These are phyloP conservation scores for Talaromyces atroroseus DNA, from an alignment of 2,329 filamentous ascomycete genomes.

Conservation along the genomic window DNA sequence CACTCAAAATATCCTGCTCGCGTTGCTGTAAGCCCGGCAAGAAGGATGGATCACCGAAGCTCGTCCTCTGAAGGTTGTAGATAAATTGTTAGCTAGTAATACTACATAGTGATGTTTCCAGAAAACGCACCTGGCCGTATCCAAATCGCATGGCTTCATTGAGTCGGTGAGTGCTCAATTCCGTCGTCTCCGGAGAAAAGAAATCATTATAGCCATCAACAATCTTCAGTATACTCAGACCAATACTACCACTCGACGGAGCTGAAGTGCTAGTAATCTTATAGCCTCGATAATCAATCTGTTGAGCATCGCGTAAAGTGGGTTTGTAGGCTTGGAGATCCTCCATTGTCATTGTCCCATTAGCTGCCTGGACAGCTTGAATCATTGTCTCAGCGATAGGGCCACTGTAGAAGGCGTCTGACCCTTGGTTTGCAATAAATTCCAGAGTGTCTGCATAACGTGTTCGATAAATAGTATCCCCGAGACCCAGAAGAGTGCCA, in stretches of 20 bases:
- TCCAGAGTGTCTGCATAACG: constrained; percentile 77
- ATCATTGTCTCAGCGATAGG: constrained; percentile 70
- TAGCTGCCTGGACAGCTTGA: constrained; percentile 57
- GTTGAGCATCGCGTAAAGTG: constrained; percentile 57
- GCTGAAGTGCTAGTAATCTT: constrained; percentile 61
- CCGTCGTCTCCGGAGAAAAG: constrained; percentile 50
- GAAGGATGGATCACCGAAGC: constrained; percentile 77
- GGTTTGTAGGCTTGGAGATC: constrained; percentile 71
- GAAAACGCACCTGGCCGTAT: constrained; percentile 55
- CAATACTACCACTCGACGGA: constrained; percentile 72
- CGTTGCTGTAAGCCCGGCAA: constrained; percentile 58
- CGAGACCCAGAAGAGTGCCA: constrained; percentile 64
- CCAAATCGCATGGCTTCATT: constrained; percentile 86
- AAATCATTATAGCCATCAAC: constrained; percentile 70
- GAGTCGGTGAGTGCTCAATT: constrained; percentile 73
- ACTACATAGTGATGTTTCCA: background rate
- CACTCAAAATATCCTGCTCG: constrained; percentile 63
- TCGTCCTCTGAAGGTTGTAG: constrained; percentile 51
- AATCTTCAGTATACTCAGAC: constrained; percentile 71
- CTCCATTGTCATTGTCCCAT: constrained; percentile 79
- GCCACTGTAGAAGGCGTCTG: constrained; percentile 69
- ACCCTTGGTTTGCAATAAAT: constrained; percentile 66
- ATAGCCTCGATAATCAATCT: constrained; percentile 63
- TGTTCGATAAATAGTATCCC: constrained; percentile 73
- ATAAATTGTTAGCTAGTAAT: constrained; percentile 13